Evolutionary conservation across 495 filamentous ascomycete genomes (phyloP), one percentile per base, ranked within the genome.

Genomic region (Penicillium egyptiacum): DNA sequence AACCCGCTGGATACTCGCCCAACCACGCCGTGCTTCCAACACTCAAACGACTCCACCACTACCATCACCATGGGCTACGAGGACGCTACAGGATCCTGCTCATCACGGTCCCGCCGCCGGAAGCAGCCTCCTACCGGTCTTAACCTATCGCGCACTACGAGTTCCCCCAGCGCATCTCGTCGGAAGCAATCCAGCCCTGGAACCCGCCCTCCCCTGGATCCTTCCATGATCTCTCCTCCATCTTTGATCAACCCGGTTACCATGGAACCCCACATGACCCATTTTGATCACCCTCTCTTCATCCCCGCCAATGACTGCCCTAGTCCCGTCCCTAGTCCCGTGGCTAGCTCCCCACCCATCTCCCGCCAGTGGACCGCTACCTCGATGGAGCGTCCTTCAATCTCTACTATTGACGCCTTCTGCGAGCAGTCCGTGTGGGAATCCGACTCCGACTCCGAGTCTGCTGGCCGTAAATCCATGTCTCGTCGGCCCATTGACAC

Each of bases 371-470:
- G 64, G 58, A 79, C 69, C 30, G 72, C 55, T 61, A 76, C 64
- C 55, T 75, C 61, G 46, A 75, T 66, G 66, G 76, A 70, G 50
- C 62, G 61, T 46, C 78, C 68, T 9, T 81, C 65, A 19, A 81
- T 65, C 14, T 81, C 66, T 48, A 74, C 71, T 22, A 79, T 67
- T 61, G 80, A 72, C 17, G 64, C 64, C 16, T 61, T 70, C 57
- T 66, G 66, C 17, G 76, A 79, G 50, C 76, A 77, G 28, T 79
- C 76, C 0, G 73, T 79, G 0, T 79, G 76, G 76, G 76, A 79
- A 46, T 78, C 76, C 0, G 76, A 79, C 50, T 79, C 76, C 0
- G 76, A 79, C 16, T 70, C 57, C 14, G 76, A 76, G 50, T 74
- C 70, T 0, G 52, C 66, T 11, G 68, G 72, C 17, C 71, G 70